These are phyloP conservation scores for Metschnikowia shivogae DNA, from an alignment of 805 yeast species.

Conservation along the genomic window DNA sequence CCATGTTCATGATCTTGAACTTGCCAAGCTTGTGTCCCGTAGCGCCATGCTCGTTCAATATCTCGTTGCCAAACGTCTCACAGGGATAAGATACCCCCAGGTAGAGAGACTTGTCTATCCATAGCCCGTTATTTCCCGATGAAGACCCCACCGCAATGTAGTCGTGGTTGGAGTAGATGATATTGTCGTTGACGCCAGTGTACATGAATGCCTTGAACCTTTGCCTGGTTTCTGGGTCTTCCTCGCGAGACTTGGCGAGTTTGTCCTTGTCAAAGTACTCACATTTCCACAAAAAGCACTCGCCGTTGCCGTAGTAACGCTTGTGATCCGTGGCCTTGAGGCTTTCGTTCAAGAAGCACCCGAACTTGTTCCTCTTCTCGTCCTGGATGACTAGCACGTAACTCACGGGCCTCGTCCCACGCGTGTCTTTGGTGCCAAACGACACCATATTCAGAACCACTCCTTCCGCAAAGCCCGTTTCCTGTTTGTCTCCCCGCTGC, in stretches of 20 bases:
- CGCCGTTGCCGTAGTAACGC: constrained; percentile 89
- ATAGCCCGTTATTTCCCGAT: constrained; percentile 86
- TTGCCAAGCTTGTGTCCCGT: constrained; percentile 38
- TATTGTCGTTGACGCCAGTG: constrained; percentile 83
- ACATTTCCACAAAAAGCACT: constrained; percentile 88
- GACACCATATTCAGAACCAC: constrained; percentile 32
- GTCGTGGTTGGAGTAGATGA: constrained; percentile 73
- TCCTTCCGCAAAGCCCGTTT: constrained; percentile 35
- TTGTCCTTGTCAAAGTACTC: constrained; percentile 35
- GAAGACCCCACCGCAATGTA: constrained; percentile 89
- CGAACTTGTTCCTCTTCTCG: constrained; percentile 59
- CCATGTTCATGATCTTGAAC: constrained; percentile 73
- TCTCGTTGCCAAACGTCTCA: constrained; percentile 87
- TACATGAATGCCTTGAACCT: constrained; percentile 78
- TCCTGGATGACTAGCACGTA: constrained; percentile 75
- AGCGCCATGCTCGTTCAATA: constrained; percentile 36
- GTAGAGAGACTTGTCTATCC: constrained; percentile 71
- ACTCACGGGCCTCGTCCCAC: constrained; percentile 48
- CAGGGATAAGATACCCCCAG: constrained; percentile 77
- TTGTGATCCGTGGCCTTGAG: constrained; percentile 67
- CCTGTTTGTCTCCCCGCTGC: constrained; percentile 12
- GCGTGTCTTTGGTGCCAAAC: constrained; percentile 17
- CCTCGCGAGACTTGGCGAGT: constrained; percentile 8
- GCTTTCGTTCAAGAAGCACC: constrained; percentile 73
- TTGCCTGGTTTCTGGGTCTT: constrained; percentile 8